Evolutionary conservation across 2,329 filamentous ascomycete species (phyloP).

Genomic region (Tolypocladium pustulatum): DNA sequence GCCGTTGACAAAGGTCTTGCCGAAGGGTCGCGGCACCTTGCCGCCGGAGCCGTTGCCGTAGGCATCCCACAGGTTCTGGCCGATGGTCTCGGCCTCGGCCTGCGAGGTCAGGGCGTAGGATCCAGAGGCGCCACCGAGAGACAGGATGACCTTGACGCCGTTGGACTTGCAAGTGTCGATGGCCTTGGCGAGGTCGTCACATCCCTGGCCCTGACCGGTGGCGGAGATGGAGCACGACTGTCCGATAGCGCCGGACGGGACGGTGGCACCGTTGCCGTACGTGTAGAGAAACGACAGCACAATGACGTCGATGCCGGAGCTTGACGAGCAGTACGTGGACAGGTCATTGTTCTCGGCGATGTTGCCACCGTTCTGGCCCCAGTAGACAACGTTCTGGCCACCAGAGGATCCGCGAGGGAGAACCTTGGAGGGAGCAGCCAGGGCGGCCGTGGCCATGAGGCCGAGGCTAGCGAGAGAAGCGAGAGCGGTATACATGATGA

Average conservation of each 20-base stretch:
- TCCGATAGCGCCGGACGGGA: slow-evolving; percentile 28
- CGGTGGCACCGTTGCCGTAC: slow-evolving; percentile 23
- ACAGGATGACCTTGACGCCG: slow-evolving; percentile 11
- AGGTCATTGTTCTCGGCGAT: slow-evolving; percentile 25
- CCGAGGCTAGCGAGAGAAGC: slow-evolving; percentile 5
- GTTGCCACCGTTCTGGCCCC: slow-evolving; percentile 15
- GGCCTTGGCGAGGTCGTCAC: slow-evolving; percentile 7
- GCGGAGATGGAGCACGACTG: slow-evolving; percentile 25
- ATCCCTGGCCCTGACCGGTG: slow-evolving; percentile 18
- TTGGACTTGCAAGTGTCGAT: slow-evolving; percentile 12
- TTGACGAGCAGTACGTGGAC: slow-evolving; percentile 23
- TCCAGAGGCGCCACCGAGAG: slow-evolving; percentile 8
- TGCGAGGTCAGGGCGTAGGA: slow-evolving; percentile 9
- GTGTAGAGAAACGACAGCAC: slow-evolving; percentile 31
- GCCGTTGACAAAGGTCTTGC: slow-evolving; percentile 8
- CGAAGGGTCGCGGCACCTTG: slow-evolving; percentile 9
- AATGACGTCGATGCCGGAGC: slow-evolving; percentile 29
- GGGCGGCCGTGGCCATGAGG: slow-evolving; percentile 7
- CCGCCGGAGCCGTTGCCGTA: slow-evolving; percentile 7
- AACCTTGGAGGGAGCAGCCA: slow-evolving; percentile 2
- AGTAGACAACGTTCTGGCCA: slow-evolving; percentile 21
- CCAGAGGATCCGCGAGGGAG: slow-evolving; percentile 4
- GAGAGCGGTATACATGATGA: slow-evolving; percentile 8
- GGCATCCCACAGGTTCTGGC: slow-evolving; percentile 12
- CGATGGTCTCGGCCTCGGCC: slow-evolving; percentile 10